phyloP scores from a whole-genome alignment of 768 basidiomycete species.

The Amanita thiersii region DNA sequence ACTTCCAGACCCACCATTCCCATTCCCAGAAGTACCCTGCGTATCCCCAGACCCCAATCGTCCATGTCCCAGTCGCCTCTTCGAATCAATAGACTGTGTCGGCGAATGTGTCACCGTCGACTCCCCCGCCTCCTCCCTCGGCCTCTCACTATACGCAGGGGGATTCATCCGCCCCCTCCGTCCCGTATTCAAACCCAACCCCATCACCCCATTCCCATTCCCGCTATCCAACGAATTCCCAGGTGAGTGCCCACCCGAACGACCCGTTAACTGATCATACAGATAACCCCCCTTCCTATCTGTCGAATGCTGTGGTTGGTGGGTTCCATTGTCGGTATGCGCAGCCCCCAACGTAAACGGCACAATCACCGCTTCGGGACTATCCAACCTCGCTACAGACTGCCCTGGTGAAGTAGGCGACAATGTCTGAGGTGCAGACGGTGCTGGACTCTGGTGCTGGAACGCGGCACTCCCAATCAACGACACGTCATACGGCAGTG shows the following conservation, averaged over 20 bases:
- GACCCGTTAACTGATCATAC: too few relatives aligned
- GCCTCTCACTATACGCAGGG: slow-evolving; percentile 3
- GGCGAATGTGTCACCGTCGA: background rate
- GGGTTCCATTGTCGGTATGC: too few relatives aligned
- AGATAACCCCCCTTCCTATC: too few relatives aligned
- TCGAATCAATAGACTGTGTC: background rate
- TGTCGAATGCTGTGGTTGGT: too few relatives aligned
- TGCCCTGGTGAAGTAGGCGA: background rate
- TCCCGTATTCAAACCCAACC: background rate
- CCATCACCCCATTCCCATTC: background rate
- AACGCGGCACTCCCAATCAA: background rate
- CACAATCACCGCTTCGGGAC: too few relatives aligned
- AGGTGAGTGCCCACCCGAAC: background rate
- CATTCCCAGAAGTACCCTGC: background rate
- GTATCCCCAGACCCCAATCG: slow-evolving; percentile 3
- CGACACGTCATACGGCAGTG: slow-evolving; percentile 6
- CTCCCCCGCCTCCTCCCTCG: background rate
- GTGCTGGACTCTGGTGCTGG: background rate
- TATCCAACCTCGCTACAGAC: too few relatives aligned
- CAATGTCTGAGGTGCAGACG: background rate
- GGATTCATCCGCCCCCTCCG: slow-evolving; percentile 5
- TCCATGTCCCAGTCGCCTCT: background rate
- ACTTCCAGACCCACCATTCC: background rate
- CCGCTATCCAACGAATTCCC: slow-evolving; percentile 1
- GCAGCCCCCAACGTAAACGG: too few relatives aligned